These are phyloP conservation scores for Clavariopsis aquatica DNA, from an alignment of 495 filamentous ascomycete genomes.

Conservation along the genomic window DNA sequence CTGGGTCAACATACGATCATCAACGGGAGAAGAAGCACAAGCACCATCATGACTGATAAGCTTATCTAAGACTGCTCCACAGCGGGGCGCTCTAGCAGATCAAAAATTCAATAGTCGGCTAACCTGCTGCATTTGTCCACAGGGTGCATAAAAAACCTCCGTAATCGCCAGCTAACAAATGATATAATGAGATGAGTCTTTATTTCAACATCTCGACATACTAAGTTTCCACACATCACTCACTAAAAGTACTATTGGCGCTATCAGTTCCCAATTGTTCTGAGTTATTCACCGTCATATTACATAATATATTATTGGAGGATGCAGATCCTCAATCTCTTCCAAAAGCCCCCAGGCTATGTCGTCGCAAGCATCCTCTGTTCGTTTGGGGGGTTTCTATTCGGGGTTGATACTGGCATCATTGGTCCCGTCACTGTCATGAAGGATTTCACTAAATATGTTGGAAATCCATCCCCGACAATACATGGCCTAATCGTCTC, in stretches of 20 bases:
- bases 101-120: background rate
- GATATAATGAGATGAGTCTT: background rate
- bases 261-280: too few relatives aligned
- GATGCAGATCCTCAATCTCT: too few relatives aligned
- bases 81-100: background rate
- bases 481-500: slow-evolving; percentile 63
- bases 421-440: slow-evolving; percentile 64
- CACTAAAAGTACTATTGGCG: too few relatives aligned
- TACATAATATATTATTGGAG: too few relatives aligned
- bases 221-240: too few relatives aligned
- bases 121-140: background rate
- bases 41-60: background rate
- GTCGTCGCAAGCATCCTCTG: slow-evolving; percentile 1
- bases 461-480: slow-evolving; percentile 55
- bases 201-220: background rate
- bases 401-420: slow-evolving; percentile 54
- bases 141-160: background rate
- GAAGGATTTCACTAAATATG: slow-evolving; percentile 52
- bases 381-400: slow-evolving; percentile 4
- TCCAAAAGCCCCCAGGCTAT: background rate
- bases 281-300: too few relatives aligned
- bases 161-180: background rate
- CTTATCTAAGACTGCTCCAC: background rate
- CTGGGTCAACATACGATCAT: too few relatives aligned
- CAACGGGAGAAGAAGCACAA: too few relatives aligned